Conservation (phyloP, 805 yeast species). For the Yarrowia deformans region DNA sequence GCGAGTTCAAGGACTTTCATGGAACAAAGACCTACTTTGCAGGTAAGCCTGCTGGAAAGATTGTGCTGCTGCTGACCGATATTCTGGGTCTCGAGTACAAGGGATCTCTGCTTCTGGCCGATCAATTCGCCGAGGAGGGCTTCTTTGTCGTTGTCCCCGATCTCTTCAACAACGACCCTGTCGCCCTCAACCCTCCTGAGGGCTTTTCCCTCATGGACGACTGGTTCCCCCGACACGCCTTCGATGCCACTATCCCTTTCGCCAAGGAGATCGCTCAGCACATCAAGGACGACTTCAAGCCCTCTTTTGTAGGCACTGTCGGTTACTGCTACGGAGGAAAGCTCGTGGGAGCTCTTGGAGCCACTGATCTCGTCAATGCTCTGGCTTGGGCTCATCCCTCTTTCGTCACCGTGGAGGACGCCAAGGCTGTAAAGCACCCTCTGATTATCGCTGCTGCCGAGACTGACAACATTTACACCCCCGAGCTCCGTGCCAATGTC, state of each 20-base stretch:
- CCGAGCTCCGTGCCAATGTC: conserved; percentile 67
- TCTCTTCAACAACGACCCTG: conserved; percentile 64
- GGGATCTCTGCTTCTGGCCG: conserved; percentile 62
- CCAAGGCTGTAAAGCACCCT: conserved; percentile 67
- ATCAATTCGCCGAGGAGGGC: conserved; percentile 62
- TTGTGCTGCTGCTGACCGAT: conserved; percentile 71
- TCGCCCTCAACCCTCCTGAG: conserved; percentile 48
- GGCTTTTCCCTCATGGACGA: conserved; percentile 45
- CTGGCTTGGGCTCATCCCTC: conserved; percentile 90
- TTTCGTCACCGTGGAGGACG: conserved; percentile 68
- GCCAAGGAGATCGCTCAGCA: conserved; percentile 58
- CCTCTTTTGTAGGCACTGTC: conserved; percentile 61
- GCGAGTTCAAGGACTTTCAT: conserved; percentile 44
- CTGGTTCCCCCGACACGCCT: conserved; percentile 66
- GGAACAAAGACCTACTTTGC: conserved; percentile 57
- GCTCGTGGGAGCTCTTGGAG: conserved; percentile 60
- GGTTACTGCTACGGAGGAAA: conserved; percentile 92
- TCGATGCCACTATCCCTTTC: conserved; percentile 57
- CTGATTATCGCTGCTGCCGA: conserved; percentile 78
- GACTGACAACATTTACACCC: conserved; percentile 66
- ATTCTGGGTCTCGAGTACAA: conserved; percentile 66
- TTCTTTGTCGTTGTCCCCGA: conserved; percentile 81
- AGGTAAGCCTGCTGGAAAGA: conserved; percentile 57
- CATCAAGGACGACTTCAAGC: conserved; percentile 56
- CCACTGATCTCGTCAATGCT: conserved; percentile 52